Evolutionary conservation across 768 basidiomycete species (phyloP), one percentile per base, ranked within the genome.

Genomic region (Boletus rex-veris): DNA sequence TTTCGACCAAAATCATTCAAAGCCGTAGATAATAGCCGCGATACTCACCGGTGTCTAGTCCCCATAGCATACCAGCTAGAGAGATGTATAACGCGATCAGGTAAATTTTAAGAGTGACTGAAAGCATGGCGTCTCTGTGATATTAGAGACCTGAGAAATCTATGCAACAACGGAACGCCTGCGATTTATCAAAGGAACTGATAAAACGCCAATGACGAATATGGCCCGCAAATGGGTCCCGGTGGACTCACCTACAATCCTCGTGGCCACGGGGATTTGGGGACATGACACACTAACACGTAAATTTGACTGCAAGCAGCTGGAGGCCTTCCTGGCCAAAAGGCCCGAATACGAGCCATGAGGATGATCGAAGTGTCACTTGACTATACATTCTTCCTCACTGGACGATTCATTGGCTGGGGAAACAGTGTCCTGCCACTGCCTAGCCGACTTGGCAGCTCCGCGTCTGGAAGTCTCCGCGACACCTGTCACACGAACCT

Each of bases 11-110:
- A 24, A 48, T 44, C 18, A 12, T 52, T 15, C 52, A 44, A 26
- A 21, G 14, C 11, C 5, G 3, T 10, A 48, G 3, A 43, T 15
- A 38, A 28, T 14, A 36, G 4, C 16, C 19, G 12, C 18, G 35
- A 14, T 28, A 41, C 63, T 36, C n/a, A 61, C 67, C 68, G 12
- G 67, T 69, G 47, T 70, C 67, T n/a, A 69, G 55, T 24, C 69
- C 69, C 66, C 65, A 71, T 46, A 69, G 45, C 58, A 69, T 59
- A 33, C 67, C 67, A 36, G 61, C 63, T 9, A 69, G 42, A 12
- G 69, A 71, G 26, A 63, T 54, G 31, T 61, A 52, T 21, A 60
- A 42, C 11, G 67, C 69, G 21, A 69, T 59, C 37, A 67, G 40
- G 49, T 67, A 69, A 10, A 69, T 50, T 54, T 55, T 59, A 15